These are phyloP conservation scores for Leccinum olivaceopallidum DNA, from an alignment of 768 basidiomycete species.

Conservation along the genomic window DNA sequence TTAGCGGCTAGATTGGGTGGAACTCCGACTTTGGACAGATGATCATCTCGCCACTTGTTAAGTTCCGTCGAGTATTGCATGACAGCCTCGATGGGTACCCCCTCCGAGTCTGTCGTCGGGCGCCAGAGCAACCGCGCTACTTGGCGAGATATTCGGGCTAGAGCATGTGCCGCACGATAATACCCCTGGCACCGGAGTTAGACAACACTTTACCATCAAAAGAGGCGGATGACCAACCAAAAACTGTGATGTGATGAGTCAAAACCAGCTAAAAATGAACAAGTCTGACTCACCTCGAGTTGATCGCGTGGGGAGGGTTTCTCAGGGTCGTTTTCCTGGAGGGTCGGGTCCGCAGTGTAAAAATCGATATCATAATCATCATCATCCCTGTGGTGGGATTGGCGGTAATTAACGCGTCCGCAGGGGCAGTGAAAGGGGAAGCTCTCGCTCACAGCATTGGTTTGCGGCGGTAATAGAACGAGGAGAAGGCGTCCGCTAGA, in stretches of 20 bases:
- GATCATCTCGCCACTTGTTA: slow-evolving; percentile 72
- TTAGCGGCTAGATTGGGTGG: slow-evolving; percentile 80
- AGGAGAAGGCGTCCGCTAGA: slow-evolving; percentile 78
- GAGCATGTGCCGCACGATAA: slow-evolving; percentile 77
- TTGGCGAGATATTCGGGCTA: slow-evolving; percentile 80
- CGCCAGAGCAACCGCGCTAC: slow-evolving; percentile 83
- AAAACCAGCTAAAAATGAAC: background rate
- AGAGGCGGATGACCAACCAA: slow-evolving; percentile 49
- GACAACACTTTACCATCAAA: slow-evolving; percentile 1
- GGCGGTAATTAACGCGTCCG: slow-evolving; percentile 25
- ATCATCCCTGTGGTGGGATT: slow-evolving; percentile 52
- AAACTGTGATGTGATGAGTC: slow-evolving; percentile 45
- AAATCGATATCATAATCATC: slow-evolving; percentile 91
- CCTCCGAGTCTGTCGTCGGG: slow-evolving; percentile 73
- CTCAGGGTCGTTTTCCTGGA: slow-evolving; percentile 47
- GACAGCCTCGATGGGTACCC: slow-evolving; percentile 71
- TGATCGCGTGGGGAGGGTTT: slow-evolving; percentile 74
- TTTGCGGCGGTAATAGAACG: slow-evolving; percentile 83
- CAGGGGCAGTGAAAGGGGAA: slow-evolving; percentile 7
- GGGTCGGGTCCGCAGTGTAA: slow-evolving; percentile 69
- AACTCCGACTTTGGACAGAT: slow-evolving; percentile 79
- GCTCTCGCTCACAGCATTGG: slow-evolving; percentile 58
- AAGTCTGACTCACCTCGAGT: slow-evolving; percentile 57
- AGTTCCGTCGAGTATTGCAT: slow-evolving; percentile 56
- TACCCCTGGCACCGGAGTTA: slow-evolving; percentile 58